These are phyloP conservation scores for Xylaria sp. DNA, from an alignment of 2,329 filamentous ascomycete species.

Conservation along the genomic window DNA sequence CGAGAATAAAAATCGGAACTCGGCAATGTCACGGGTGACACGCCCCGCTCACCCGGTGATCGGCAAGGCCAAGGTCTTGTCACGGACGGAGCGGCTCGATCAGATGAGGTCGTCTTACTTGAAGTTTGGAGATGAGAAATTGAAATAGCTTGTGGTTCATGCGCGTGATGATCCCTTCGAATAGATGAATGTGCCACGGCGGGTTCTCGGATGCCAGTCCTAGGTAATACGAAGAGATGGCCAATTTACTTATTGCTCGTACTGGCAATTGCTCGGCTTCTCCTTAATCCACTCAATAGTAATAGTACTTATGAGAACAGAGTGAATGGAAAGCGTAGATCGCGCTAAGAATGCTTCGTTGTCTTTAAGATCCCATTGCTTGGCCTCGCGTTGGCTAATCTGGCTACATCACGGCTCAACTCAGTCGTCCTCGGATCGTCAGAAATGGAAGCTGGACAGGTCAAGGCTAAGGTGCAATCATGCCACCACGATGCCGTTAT, in stretches of 20 bases:
- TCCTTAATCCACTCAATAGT: neutral
- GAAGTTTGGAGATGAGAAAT: neutral
- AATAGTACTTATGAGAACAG: neutral
- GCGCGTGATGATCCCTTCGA: neutral
- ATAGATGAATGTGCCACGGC: constrained; percentile 5
- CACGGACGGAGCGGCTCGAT: constrained; percentile 15
- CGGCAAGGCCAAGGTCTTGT: constrained; percentile 27
- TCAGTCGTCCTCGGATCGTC: neutral
- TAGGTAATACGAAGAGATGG: neutral
- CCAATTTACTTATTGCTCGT: neutral
- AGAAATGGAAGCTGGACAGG: constrained; percentile 5
- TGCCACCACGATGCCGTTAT: neutral
- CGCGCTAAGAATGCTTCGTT: constrained; percentile 1
- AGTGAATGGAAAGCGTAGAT: constrained; percentile 10
- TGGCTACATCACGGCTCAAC: constrained; percentile 18
- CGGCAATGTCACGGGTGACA: constrained; percentile 25
- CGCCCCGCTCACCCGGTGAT: constrained; percentile 29
- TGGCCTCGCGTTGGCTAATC: constrained; percentile 21
- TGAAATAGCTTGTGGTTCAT: neutral
- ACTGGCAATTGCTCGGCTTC: constrained; percentile 7
- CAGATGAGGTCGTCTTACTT: neutral
- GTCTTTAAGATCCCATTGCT: constrained; percentile 5
- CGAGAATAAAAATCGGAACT: constrained; percentile 21
- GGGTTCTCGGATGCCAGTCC: neutral
- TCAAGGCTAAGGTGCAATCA: neutral